Conservation (phyloP, 768 basidiomycete species). For the Lyophyllum semitale region DNA sequence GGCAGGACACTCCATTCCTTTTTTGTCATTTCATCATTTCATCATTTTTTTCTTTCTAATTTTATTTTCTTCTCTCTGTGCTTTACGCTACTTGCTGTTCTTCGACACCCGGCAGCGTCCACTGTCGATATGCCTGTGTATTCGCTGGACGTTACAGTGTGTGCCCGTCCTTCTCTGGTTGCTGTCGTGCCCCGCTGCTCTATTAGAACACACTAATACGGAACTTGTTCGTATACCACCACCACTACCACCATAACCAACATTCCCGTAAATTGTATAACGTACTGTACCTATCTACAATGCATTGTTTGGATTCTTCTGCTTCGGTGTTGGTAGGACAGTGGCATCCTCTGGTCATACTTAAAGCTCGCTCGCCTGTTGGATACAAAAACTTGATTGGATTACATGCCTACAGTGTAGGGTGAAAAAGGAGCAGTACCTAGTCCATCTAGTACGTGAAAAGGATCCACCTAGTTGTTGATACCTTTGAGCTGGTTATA, state of each 20-base stretch:
- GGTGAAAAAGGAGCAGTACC: too few relatives aligned
- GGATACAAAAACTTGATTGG: too few relatives aligned
- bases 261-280: background rate
- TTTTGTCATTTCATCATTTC: background rate
- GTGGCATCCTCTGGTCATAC: too few relatives aligned
- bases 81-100: background rate
- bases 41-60: too few relatives aligned
- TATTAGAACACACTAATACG: conserved; percentile 6
- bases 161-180: background rate
- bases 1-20: background rate
- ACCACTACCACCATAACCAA: background rate
- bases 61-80: background rate
- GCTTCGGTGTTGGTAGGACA: too few relatives aligned
- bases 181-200: background rate
- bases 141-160: background rate
- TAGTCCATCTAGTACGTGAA: too few relatives aligned
- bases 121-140: background rate
- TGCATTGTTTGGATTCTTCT: background rate
- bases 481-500: too few relatives aligned
- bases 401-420: too few relatives aligned
- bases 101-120: background rate
- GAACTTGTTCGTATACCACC: background rate
- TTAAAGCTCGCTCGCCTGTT: too few relatives aligned
- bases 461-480: too few relatives aligned
- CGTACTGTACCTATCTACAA: conserved; percentile 1